Conservation (phyloP, 129 eudicot genomes). For the Saposhnikovia divaricata region DNA sequence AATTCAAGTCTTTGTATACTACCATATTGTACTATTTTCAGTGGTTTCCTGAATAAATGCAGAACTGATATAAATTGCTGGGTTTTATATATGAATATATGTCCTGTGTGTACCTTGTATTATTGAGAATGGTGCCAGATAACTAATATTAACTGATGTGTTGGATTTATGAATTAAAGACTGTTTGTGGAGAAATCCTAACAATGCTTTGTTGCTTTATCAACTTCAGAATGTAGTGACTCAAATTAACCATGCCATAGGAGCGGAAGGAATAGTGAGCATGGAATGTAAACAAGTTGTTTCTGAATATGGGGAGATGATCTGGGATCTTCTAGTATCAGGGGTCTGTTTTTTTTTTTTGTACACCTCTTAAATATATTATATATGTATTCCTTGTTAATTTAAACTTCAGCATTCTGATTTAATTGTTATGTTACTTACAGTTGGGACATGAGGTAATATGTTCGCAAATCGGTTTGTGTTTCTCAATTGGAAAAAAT, state of each 20-base stretch:
- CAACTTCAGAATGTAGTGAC: no score
- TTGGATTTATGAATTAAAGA: background rate
- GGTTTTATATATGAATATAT: slow-evolving; percentile 1
- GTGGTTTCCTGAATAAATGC: background rate
- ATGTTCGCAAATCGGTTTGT: slow-evolving; percentile 70
- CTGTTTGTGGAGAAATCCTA: no score
- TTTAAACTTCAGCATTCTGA: background rate
- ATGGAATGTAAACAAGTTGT: no score
- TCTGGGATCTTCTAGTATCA: no score
- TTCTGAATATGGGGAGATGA: no score
- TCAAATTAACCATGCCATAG: no score
- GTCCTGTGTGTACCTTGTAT: background rate
- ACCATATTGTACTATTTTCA: background rate
- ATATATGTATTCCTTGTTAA: no score
- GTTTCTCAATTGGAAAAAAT: slow-evolving; percentile 35
- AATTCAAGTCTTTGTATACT: background rate
- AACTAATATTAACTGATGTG: background rate
- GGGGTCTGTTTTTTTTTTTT: no score
- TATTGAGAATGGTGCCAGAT: background rate
- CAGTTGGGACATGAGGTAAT: slow-evolving; percentile 58
- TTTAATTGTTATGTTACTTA: background rate
- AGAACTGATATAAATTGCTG: background rate
- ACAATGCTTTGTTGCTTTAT: no score
- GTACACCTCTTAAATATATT: no score
- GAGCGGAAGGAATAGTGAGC: no score